Base-by-base conservation (phyloP, 2,329 filamentous ascomycete genomes). In the Aureobasidium sp. region DNA sequence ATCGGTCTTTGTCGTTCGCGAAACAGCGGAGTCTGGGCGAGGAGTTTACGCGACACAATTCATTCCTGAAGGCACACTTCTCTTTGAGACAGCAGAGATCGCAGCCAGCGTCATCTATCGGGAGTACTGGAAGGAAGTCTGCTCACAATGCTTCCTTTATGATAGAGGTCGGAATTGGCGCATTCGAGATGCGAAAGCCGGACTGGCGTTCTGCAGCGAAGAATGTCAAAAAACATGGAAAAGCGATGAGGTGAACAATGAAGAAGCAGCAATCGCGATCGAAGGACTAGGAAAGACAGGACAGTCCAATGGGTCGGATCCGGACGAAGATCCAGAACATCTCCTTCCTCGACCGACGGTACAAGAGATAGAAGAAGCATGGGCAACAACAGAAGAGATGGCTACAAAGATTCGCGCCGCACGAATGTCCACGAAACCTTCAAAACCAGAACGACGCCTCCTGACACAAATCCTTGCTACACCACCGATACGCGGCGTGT, bases 91-190 rank as follows among this genome's bases (percentile, higher is more conserved):
- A 20, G 66, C 69, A n/a, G 71, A 74, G 20, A 72, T 78, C 1
- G 70, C 73, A 3, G 69, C 76, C 1, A 72, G 72, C 34, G 75
- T 80, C 9, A 64, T 81, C 4, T 72, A 78, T 44, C 74, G 77
- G 51, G 72, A 78, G 53, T 80, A 80, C 67, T 71, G 76, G 9
- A 76, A 77, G 44, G 78, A 81, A 70, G 78, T 80, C 12, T 81
- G 78, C 68, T 77, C 74, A 0, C 70, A 75, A 29, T 81, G 78
- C 67, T 80, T 81, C 61, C 61, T 63, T 24, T 81, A 80, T 67
- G 74, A 79, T 34, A 69, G 74, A 26, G 78, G 78, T 1, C 71
- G 76, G 3, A 74, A 74, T 47, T 67, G 78, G 63, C 67, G 68
- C 6, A 68, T 78, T 5, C 72, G 75, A 17, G 74, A 78, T 41